Conservation (phyloP, 495 filamentous ascomycete genomes). For the Diplogelasinospora grovesii region DNA sequence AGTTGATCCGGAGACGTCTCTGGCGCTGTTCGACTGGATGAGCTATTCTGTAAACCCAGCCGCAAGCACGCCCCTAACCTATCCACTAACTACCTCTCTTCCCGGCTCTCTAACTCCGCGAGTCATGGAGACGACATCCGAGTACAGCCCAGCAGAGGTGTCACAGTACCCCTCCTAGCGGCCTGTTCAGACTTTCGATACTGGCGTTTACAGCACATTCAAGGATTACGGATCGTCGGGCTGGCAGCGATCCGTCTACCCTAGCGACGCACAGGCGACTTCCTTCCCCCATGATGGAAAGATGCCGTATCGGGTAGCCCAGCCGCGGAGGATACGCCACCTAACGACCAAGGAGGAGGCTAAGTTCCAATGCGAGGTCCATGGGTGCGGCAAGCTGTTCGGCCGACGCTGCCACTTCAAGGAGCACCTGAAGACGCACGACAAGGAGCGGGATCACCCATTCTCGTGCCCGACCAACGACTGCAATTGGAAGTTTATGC, state of each 20-base stretch:
- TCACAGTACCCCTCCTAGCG: constrained; percentile 43
- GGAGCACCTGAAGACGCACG: constrained; percentile 84
- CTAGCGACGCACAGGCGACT: constrained; percentile 15
- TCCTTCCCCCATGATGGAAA: constrained; percentile 28
- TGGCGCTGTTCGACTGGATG: constrained; percentile 40
- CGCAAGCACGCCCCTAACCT: constrained; percentile 39
- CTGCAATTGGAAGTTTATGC: constrained; percentile 69
- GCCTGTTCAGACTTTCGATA: constrained; percentile 34
- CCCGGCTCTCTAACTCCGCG: constrained; percentile 37
- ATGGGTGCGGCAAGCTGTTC: constrained; percentile 72
- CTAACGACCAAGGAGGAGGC: constrained; percentile 68
- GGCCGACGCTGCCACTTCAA: constrained; percentile 86
- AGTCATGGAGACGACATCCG: constrained; percentile 43
- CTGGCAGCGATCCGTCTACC: constrained; percentile 40
- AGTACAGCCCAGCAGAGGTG: constrained; percentile 36
- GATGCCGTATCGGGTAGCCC: constrained; percentile 31
- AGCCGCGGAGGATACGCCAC: constrained; percentile 43
- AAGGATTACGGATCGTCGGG: constrained; percentile 40
- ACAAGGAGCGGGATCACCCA: constrained; percentile 64
- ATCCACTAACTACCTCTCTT: constrained; percentile 37
- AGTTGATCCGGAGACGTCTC: constrained; percentile 35
- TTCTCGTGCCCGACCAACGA: constrained; percentile 58
- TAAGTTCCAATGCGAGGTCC: constrained; percentile 64
- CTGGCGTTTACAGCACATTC: constrained; percentile 30
- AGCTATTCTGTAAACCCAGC: constrained; percentile 33